Evolutionary conservation across 2,329 filamentous ascomycete species (phyloP).

Genomic region (Phialophora tarda): DNA sequence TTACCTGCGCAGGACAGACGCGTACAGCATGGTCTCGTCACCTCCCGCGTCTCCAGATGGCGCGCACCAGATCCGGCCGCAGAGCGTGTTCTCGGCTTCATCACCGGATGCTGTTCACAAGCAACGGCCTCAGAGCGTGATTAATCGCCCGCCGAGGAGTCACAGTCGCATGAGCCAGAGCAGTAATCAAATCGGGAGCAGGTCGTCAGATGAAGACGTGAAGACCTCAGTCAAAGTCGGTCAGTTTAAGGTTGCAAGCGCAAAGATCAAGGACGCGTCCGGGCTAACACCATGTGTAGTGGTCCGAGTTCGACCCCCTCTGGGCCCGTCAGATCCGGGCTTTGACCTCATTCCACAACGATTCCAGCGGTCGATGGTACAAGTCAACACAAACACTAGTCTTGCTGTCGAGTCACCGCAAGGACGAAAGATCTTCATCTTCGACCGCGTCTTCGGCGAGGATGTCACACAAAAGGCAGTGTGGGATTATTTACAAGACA

Average conservation of each 20-base stretch:
- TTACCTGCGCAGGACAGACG: conserved; percentile 1
- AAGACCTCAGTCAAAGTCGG: conserved; percentile 96
- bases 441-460: conserved; percentile 90
- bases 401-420: conserved; percentile 88
- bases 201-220: conserved; percentile 85
- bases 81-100: conserved; percentile 37
- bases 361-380: conserved; percentile 91
- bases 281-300: conserved; percentile 57
- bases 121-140: conserved; percentile 78
- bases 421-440: conserved; percentile 92
- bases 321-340: conserved; percentile 82
- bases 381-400: conserved; percentile 83
- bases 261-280: neutral
- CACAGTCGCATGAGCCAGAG: conserved; percentile 82
- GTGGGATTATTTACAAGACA: conserved; percentile 93
- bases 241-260: conserved; percentile 57
- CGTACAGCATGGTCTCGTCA: conserved; percentile 34
- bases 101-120: conserved; percentile 38
- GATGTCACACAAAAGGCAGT: conserved; percentile 84
- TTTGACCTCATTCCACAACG: conserved; percentile 94
- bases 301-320: conserved; percentile 87
- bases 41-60: conserved; percentile 39
- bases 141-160: conserved; percentile 75
- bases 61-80: conserved; percentile 31
- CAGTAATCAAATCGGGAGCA: conserved; percentile 73